Percentiles rank a stretch among this genome's conserved stretches.
phyloP scores from a whole-genome alignment of 441 rosid genomes.

The Gossypium schwendimanii region DNA sequence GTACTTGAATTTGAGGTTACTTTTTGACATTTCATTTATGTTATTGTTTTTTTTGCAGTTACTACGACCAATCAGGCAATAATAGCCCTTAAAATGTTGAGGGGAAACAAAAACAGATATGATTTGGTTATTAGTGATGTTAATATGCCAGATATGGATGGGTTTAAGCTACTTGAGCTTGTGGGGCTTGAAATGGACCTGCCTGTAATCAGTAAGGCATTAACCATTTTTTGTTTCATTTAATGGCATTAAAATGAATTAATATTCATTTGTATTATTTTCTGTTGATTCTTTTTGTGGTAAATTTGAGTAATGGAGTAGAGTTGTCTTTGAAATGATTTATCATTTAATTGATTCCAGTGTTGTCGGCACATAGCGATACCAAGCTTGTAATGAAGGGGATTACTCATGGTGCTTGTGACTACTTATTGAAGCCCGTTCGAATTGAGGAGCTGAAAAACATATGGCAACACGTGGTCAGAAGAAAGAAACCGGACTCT shows the following conservation, averaged over 20 bases:
- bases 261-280: not conserved
- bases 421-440: constrained; percentile 80
- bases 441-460: constrained; percentile 75
- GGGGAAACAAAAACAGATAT: constrained; percentile 66
- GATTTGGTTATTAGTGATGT: constrained; percentile 97
- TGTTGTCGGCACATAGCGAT: constrained; percentile 82
- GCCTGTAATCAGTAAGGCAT: constrained; percentile 75
- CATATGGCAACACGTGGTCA: constrained; percentile 93
- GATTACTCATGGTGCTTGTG: constrained; percentile 80
- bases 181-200: constrained; percentile 98
- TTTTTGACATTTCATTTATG: constrained; percentile 12
- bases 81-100: constrained; percentile 63
- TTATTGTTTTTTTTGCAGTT: constrained; percentile 38
- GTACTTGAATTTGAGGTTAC: constrained; percentile 4
- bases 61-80: constrained; percentile 74
- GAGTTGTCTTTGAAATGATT: not conserved
- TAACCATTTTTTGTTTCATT: not conserved
- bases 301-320: not conserved
- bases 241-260: constrained; percentile 2
- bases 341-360: constrained; percentile 33
- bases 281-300: not conserved
- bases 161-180: constrained; percentile 91
- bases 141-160: constrained; percentile 96
- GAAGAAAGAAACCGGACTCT: constrained; percentile 48
- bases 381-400: constrained; percentile 83